Evolutionary conservation across 2,329 filamentous ascomycete species (phyloP), one percentile per base, ranked within the genome.

Genomic region (Aspergillus viridinutans): DNA sequence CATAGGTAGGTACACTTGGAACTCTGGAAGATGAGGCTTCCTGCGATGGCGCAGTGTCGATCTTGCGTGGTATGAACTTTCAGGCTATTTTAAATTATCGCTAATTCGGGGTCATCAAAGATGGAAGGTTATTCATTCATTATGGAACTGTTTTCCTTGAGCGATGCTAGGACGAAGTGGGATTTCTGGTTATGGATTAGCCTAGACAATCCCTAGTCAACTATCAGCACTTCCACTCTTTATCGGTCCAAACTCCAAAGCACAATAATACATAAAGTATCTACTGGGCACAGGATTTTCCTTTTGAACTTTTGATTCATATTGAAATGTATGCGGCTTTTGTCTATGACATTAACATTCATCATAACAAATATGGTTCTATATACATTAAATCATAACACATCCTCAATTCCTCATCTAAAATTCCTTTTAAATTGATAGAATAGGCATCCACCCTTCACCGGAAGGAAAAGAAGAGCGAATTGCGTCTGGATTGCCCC

Each of bases 331-430:
- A 38, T 38, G 32, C 14, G 8, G 14, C 14, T 17, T 3, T 17
- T 38, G 32, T 38, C 32, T 38, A 38, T 38, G 14, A 38, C 14
- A 38, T 7, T 38, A 17, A 35, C 32, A 17, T 38, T 38, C 5
- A 17, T 38, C 32, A 38, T 38, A 38, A 17, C 32, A 38, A 38
- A 17, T 38, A 14, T 6, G 6, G 35, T 26, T 51, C 48, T 55
- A 55, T 52, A 45, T 52, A 54, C 53, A 58, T 55, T 45, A 55
- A 49, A 49, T 58, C 56, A 55, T 55, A 43, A 52, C 26, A 43
- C 53, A 58, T 55, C 49, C 38, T 45, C 49, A n/a, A 47, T 38
- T 38, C 14, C 14, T 7, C 32, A 6, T 35, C 32, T 35, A 35
- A 3, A 35, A 35, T 17, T 1, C 32, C 17, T 4, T 7, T 17